phyloP scores from a whole-genome alignment of 306 rosid genomes.

The Fragaria vesca region DNA sequence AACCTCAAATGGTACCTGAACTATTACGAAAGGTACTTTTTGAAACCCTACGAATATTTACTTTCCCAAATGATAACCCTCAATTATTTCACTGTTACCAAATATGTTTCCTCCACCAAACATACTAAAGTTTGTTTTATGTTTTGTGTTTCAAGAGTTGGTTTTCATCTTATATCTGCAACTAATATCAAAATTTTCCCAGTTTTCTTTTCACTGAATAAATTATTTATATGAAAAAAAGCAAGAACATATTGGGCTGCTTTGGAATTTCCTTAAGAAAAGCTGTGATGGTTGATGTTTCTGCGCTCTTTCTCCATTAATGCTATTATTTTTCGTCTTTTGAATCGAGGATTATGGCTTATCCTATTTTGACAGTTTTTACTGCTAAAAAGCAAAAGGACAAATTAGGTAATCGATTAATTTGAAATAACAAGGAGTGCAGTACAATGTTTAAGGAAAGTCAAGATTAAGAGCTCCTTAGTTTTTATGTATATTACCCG shows the following conservation, averaged over 20 bases:
- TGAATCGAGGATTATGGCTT: background rate
- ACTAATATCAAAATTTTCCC: too few species aligned
- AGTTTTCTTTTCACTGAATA: too few species aligned
- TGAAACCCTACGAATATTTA: too few species aligned
- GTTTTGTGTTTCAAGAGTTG: background rate
- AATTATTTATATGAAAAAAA: too few species aligned
- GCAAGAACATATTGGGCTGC: background rate
- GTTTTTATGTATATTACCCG: background rate
- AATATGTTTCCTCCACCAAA: too few species aligned
- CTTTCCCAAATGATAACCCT: too few species aligned
- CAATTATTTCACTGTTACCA: too few species aligned
- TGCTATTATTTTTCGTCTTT: background rate
- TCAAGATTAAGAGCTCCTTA: background rate
- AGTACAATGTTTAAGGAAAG: background rate
- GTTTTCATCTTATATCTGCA: too few species aligned
- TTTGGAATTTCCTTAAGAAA: background rate
- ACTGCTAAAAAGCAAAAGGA: background rate
- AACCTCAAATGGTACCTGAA: too few species aligned
- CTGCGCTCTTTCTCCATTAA: background rate
- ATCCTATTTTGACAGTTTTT: background rate
- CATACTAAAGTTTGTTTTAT: background rate
- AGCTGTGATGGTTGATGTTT: background rate
- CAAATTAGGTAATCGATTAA: background rate
- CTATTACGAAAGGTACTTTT: too few species aligned
- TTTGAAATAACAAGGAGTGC: background rate